Base-by-base conservation (phyloP, 225 moss, liverwort and hornwort species). In the Physcomitrium patens region DNA sequence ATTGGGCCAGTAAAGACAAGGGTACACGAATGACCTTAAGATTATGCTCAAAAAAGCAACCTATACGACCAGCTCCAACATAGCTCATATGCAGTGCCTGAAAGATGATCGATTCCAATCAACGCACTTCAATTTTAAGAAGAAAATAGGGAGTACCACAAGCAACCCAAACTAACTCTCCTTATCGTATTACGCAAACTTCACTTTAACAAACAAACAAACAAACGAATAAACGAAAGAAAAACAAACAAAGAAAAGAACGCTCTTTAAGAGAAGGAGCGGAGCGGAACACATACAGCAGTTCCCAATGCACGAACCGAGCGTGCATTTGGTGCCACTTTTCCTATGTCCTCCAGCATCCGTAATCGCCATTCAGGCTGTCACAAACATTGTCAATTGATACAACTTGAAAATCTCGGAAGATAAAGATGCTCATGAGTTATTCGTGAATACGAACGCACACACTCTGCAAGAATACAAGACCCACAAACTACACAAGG, bases 21-120 rank as follows among this genome's bases (percentile, higher is more conserved):
- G 20, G 53, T 24, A 68, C 7, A 54, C 10, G 8, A 82, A 56
- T 58, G 19, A 94, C 94, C 92, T 93, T 97, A 28, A 97, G 84
- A 70, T 86, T 87, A 68, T 85, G 77, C 71, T 99, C 91, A 75
- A 93, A 94, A 55, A 93, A 95, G 72, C 89, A 93, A 58, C 90
- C 85, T 23, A 89, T 65, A 10, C 86, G 85, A 65, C 97, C 89
- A 61, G 89, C 95, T 83, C 89, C 91, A 62, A 93, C 86, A 53
- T 94, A 99, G 90, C 86, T 89, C 68, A 93, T 97, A 72, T 97
- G 93, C 20, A 94, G 70, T 58, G 94, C 91, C 87, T 94, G 77
- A 61, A 75, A 68, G 58, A 68, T 26, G 26, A 70, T 53, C 27
- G 19, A 56, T 54, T 22, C 69, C 73, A 60, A 71, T 60, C 20